Base-by-base conservation (phyloP, 2,329 filamentous ascomycete genomes). In the Fusarium sp. region DNA sequence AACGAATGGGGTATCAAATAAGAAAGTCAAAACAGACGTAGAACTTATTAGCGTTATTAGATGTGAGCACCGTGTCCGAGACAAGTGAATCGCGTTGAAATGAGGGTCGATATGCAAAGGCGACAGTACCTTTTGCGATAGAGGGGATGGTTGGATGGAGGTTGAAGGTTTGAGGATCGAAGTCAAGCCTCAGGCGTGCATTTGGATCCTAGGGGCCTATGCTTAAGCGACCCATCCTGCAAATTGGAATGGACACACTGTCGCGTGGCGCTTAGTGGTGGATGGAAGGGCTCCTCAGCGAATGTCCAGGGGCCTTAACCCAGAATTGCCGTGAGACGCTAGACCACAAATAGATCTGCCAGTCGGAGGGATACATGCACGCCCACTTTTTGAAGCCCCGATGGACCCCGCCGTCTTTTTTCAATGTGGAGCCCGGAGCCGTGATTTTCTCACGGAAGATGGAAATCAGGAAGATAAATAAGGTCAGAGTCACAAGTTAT, bases 241-340 rank as follows among this genome's bases (percentile, higher is more conserved):
- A 75, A 75, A 69, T 69, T 69, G 38, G 38, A 69, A 74, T 77
- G 73, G 66, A 66, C 63, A 73, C 63, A 74, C 69, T 67, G 64
- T 73, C 65, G 68, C 57, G 65, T 70, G 58, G 72, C 61, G 72
- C 69, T 75, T 74, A 74, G 68, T 63, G 42, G 52, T 62, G 38
- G 64, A 69, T 26, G 20, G 56, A 42, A 60, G 38, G 39, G 49
- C 55, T 47, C 41, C 33, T 51, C 26, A 67, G 57, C 41, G 28
- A 70, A 59, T 35, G 41, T 49, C 63, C 42, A 39, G 63, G 65
- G 63, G 62, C 28, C 45, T 60, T 60, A 39, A 36, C 42, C 44
- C 49, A 69, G 48, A 67, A 66, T 75, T 72, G 75, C 75, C 70
- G 70, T 57, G 36, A 51, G 35, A 36, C 63, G 62, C 75, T 78